Evolutionary conservation across 768 basidiomycete genomes (phyloP), one percentile per base, ranked within the genome.

Genomic region (Leccinum broughii): DNA sequence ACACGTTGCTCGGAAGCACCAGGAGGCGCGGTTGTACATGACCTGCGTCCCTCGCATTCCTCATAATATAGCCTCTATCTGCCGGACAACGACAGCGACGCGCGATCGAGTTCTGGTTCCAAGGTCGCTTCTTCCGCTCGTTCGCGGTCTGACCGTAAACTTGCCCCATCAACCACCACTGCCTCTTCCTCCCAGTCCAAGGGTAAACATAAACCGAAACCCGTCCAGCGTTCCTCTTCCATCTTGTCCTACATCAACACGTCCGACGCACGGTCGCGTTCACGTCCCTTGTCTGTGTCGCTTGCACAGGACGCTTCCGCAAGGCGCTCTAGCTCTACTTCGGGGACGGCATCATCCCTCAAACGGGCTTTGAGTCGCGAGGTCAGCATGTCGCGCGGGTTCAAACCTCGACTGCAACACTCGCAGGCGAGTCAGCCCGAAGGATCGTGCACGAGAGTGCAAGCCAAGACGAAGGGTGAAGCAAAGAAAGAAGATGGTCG

Each of bases 311-410:
- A 90, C 64, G 81, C 80, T 8, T 76, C 74, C 35, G 68, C 72
- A 17, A 74, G 76, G 46, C 75, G 77, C n/a, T 62, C 69, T 59
- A 61, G 67, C 77, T 22, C 65, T 13, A 50, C 51, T 14, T 64
- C 76, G 67, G 52, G 76, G 76, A 67, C 77, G 72, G 59, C 67
- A 0, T 69, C 70, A 8, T 71, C 75, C 6, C 83, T 84, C 67
- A 84, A 83, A 62, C 80, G 82, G 10, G 74, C 82, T 1, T 73
- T 90, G n/a, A 85, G 80, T 59, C 81, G 88, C 34, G 89, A 92
- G 69, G 79, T 91, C 62, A 91, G 87, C 73, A 92, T 92, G 90
- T 85, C 85, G 17, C 81, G 88, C 34, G 81, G 75, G 24, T 90
- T 90, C 75, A 89, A 85, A 67, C 79, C 78, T 51, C 58, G 80